Evolutionary conservation across 306 rosid species (phyloP), one percentile per base, ranked within the genome.

Genomic region (Inga leiocalycina): DNA sequence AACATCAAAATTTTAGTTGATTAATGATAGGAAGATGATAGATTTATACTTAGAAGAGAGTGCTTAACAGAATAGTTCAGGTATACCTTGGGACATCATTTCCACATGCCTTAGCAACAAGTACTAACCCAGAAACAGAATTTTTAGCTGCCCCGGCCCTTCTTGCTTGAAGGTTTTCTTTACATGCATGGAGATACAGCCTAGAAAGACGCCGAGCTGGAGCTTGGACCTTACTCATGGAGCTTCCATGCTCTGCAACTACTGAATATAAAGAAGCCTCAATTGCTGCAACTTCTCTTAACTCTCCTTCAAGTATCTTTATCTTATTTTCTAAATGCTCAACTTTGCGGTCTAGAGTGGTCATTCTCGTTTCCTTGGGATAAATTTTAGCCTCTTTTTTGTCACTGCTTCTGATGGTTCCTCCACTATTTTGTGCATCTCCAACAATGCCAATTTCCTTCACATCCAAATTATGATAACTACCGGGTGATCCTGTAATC

Each of bases 181-280:
- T 89, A 85, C 94, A 90, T 84, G 94, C 87, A 89, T 96, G 97
- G 89, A 96, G 91, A 85, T 96, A 96, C 56, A 96, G 74, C 87
- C 99, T 91, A 66, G 97, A 89, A 83, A 96, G 97, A 64, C 99
- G 97, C 82, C 99, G 91, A 56, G 99, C 99, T 20, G 99, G 98
- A 81, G 99, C 97, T 51, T 96, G 98, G 83, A 96, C 98, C 91
- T 96, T 96, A 89, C 92, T 90, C 92, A 79, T 90, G 84, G 99
- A 94, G 84, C 97, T 94, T 90, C 98, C 99, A 84, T 96, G 99
- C 89, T 96, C 99, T n/a, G 99, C 97, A 51, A 88, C 95, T 80
- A 92, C 92, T 19, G 98, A 90, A 86, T 94, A 96, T 86, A 96
- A 91, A 82, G 98, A 89, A 80, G 98, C 94, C 88, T 96, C 98